Evolutionary conservation across 345 rosid genomes (phyloP).

Genomic region (Streptanthus diversifolius): DNA sequence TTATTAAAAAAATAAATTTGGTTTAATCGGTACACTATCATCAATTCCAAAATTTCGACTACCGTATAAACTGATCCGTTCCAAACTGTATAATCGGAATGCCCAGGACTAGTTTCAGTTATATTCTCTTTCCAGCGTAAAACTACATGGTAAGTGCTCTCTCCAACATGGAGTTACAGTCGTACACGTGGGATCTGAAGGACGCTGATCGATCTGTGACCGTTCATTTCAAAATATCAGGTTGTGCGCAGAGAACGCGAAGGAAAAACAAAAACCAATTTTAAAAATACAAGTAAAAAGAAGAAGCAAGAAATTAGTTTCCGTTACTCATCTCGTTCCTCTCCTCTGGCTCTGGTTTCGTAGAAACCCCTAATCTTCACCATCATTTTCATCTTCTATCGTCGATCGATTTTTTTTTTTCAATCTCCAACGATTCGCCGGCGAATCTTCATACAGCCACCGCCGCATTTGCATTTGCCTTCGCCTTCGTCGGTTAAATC

Average conservation of each 20-base stretch:
- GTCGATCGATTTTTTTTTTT: background rate
- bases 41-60: no score
- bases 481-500: background rate
- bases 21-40: no score
- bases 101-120: no score
- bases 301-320: conserved; percentile 24
- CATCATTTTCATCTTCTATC: background rate
- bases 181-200: conserved; percentile 25
- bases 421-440: background rate
- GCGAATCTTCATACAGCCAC: conserved; percentile 2
- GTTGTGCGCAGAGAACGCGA: conserved; percentile 20
- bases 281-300: background rate
- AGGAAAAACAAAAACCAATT: background rate
- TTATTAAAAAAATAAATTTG: no score
- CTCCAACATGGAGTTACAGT: background rate
- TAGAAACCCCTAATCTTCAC: background rate
- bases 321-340: conserved; percentile 27
- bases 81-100: no score
- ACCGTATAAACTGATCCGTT: no score
- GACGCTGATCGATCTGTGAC: conserved; percentile 10
- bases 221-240: conserved; percentile 28
- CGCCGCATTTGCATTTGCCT: background rate
- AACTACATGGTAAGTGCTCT: no score
- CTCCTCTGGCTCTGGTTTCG: background rate
- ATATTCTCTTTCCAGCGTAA: no score